Base-by-base conservation (phyloP, 768 basidiomycete genomes). In the Naganishia randhawae region DNA sequence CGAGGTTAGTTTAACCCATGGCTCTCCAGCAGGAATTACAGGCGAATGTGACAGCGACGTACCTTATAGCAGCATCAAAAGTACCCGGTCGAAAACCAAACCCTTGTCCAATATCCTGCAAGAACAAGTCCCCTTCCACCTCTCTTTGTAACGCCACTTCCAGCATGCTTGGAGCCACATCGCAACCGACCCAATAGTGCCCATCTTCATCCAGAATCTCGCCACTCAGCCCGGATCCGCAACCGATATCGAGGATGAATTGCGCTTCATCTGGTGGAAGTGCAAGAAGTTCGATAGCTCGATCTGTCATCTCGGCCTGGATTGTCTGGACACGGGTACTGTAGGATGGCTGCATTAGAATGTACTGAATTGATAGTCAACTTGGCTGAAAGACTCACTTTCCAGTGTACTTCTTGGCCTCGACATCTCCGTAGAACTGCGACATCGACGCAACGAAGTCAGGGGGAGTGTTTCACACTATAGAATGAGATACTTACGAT, bases 41-140 rank as follows among this genome's bases (percentile, higher is more conserved):
- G 2, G 19, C 45, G 45, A 48, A 48, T 22, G n/a, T 48, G n/a
- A 22, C 19, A 17, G 25, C 19, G 45, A 48, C 76, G 57, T 41
- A 89, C 93, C 93, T 95, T 76, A 99, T 98, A 7, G 92, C 94
- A 45, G 95, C 96, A 78, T 99, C 96, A 78, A 99, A 98, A 71
- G 90, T 89, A 69, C 95, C 96, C 66, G 96, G 91, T 45, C 96
- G 85, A 80, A 96, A 99, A 8, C 94, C 93, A 75, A 98, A 90
- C 0, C 96, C 96, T 78, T 99, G 96, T 0, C 96, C 96, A 50
- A 98, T 96, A 76, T 99, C 96, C 73, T 97, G 94, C 37, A 98
- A 80, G 78, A 99, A 95, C 27, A 99, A 82, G 80, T 99, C 96
- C 2, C 96, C 96, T 71, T 94, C 92, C 0, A 97, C 90, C 76